Base-by-base conservation (phyloP, 1,139 yeast genomes). In the Candida sp. region DNA sequence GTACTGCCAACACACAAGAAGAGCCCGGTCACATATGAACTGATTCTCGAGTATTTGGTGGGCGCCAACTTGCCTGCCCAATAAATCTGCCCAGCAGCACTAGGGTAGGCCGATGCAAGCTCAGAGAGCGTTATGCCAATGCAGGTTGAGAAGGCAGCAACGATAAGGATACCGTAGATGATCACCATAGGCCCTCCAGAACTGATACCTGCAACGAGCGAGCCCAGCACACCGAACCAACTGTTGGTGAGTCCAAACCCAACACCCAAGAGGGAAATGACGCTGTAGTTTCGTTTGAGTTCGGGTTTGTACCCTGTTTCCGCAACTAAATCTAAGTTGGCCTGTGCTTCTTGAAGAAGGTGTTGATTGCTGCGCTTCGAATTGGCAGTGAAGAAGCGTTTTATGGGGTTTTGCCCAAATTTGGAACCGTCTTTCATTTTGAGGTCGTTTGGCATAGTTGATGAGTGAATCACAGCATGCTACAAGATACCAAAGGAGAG, bases 121-220 rank as follows among this genome's bases (percentile, higher is more conserved):
- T 83, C 87, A 17, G 83, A 68, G 54, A 72, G 65, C 2, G 75
- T 70, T 17, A 72, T 63, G 23, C 73, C 80, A 47, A 75, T 66
- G 56, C 72, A 68, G 57, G 64, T 66, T 3, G 78, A 72, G 35
- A 75, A 61, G 52, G 67, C 67, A 0, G 90, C 84, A 50, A 86
- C 77, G 56, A 86, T 84, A 26, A 85, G 69, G 57, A 85, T 84
- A 58, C 90, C 90, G 59, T 85, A 85, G 12, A 85, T 80, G 55
- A 85, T 81, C 72, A 84, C 67, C 75, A 85, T 71, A 9, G 90
- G 90, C 25, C 90, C 90, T 55, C 89, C 89, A 34, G 87, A 81
- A 50, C 76, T 71, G 51, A 85, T 83, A 59, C 87, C 87, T n/a
- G 88, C 81, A 49, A 83, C 46, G 12, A 44, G 44, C 27, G 34